These are phyloP conservation scores for Coprinellus micaceus DNA, from an alignment of 768 basidiomycete genomes.

Conservation along the genomic window DNA sequence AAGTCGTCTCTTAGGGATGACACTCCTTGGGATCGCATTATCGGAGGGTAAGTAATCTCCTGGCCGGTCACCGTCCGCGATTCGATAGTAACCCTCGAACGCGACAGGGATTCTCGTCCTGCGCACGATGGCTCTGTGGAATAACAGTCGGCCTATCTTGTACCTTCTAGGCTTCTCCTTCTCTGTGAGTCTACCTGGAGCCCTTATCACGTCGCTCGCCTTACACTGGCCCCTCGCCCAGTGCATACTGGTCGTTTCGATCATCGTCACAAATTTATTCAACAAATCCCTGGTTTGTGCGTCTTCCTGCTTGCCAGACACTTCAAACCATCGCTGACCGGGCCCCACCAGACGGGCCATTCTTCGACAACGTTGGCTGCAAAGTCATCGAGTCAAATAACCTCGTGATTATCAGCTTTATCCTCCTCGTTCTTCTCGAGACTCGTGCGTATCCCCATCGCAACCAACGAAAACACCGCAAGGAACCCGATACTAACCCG, in stretches of 20 bases:
- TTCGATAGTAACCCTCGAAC: neutral
- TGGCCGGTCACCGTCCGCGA: neutral
- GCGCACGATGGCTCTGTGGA: neutral
- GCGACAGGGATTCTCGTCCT: neutral
- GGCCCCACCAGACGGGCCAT: too few species aligned
- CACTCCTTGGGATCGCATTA: neutral
- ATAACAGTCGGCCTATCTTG: neutral
- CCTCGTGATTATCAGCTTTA: too few species aligned
- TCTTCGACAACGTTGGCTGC: too few species aligned
- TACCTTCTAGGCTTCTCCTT: neutral
- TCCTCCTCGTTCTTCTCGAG: too few species aligned
- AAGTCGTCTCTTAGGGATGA: neutral
- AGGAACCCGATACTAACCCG: neutral
- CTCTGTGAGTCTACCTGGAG: neutral
- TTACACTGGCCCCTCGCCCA: neutral
- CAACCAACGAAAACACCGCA: neutral
- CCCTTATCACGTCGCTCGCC: neutral
- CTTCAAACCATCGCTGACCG: neutral
- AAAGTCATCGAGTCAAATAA: too few species aligned
- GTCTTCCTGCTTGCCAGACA: neutral
- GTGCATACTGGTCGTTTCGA: neutral
- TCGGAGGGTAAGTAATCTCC: neutral
- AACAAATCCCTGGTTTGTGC: neutral
- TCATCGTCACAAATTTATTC: neutral
- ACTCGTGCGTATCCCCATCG: too few species aligned